Conservation (phyloP, 2,329 filamentous ascomycete genomes). For the Penicillium verrucosum region DNA sequence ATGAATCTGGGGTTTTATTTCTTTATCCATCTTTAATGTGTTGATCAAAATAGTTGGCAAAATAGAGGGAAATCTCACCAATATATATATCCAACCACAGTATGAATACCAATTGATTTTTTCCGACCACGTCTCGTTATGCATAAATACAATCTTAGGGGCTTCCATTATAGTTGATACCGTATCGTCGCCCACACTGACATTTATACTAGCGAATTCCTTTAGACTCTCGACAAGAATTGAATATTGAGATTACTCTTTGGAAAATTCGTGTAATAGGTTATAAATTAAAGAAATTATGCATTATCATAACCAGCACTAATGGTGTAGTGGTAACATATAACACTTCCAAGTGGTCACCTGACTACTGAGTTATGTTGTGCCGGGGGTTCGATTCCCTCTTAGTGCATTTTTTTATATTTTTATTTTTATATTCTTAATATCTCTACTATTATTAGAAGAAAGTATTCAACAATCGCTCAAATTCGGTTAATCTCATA, state of each 20-base stretch:
- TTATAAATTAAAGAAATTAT: fast-evolving
- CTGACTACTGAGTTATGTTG: background rate
- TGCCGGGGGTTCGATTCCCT: slow-evolving; percentile 9
- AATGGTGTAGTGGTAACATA: slow-evolving; percentile 10
- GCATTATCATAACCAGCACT: background rate
- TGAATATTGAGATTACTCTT: too few relatives aligned
- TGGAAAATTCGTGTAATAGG: background rate
- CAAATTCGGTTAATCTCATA: too few relatives aligned
- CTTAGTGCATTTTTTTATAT: background rate
- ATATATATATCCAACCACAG: background rate
- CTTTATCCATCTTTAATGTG: background rate
- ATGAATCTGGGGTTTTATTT: background rate
- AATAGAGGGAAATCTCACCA: background rate
- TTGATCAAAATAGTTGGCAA: background rate
- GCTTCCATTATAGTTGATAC: background rate
- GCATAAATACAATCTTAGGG: background rate
- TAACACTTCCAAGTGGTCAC: slow-evolving; percentile 3
- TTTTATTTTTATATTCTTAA: background rate
- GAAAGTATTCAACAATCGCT: too few relatives aligned
- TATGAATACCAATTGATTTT: too few relatives aligned
- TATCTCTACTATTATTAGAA: too few relatives aligned
- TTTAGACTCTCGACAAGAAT: too few relatives aligned
- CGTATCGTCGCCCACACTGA: background rate
- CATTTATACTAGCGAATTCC: background rate
- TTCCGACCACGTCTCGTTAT: background rate